phyloP scores from a whole-genome alignment of 768 basidiomycete genomes.

The Phanerochaete carnosa region DNA sequence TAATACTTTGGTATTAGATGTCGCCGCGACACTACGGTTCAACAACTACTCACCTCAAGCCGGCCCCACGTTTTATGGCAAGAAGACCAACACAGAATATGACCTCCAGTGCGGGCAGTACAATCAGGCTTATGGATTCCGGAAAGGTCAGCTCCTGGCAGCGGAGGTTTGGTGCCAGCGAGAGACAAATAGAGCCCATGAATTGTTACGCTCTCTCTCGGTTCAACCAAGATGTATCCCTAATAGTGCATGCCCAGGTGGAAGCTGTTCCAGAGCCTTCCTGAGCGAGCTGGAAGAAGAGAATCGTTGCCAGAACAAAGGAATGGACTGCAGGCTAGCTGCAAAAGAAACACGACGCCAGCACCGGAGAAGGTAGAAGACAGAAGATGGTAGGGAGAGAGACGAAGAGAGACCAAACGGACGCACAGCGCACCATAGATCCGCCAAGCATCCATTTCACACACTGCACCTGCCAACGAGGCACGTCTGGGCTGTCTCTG shows the following conservation, averaged over 20 bases:
- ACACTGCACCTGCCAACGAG: not conserved
- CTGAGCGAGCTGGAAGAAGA: slow-evolving; percentile 20
- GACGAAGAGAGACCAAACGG: not conserved
- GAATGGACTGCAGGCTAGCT: slow-evolving; percentile 49
- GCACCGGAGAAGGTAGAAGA: slow-evolving; percentile 23
- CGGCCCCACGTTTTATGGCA: slow-evolving; percentile 39
- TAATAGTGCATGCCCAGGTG: not conserved
- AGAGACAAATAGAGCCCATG: slow-evolving; percentile 64
- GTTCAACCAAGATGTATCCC: not conserved
- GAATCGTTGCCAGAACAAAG: slow-evolving; percentile 27
- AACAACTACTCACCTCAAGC: slow-evolving; percentile 18
- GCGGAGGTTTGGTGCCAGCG: slow-evolving; percentile 66
- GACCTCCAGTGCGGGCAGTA: slow-evolving; percentile 63
- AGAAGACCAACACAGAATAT: slow-evolving; percentile 54
- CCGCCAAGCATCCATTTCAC: not conserved
- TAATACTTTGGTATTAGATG: not conserved
- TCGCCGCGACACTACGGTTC: too few species aligned
- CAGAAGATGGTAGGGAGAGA: slow-evolving; percentile 14
- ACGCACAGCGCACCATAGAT: not conserved
- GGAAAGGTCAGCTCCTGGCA: slow-evolving; percentile 50
- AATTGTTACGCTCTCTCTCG: not conserved
- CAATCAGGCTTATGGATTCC: slow-evolving; percentile 49
- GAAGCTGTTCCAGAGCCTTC: slow-evolving; percentile 30
- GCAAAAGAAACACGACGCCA: slow-evolving; percentile 33
- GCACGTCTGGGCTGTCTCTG: not conserved